Evolutionary conservation across 2,329 filamentous ascomycete species (phyloP), one percentile per base, ranked within the genome.

Genomic region (Colletotrichum noveboracense): DNA sequence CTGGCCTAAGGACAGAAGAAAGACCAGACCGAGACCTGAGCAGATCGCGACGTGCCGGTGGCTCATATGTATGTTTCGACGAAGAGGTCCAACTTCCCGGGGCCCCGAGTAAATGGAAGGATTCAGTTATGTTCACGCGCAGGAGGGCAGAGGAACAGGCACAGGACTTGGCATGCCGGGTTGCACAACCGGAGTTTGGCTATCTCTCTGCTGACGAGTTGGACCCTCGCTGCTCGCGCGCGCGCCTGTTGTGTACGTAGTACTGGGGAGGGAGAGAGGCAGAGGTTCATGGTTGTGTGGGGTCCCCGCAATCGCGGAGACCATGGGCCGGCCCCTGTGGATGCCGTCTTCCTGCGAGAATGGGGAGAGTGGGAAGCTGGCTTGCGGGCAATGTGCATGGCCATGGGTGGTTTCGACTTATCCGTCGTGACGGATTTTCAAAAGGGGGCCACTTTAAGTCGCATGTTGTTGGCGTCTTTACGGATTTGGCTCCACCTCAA

Each of bases 231-330:
- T 64, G 24, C 7, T n/a, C 24, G 18, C 28, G 26, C 58, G 58
- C 8, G 43, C 43, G 43, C 58, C 58, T n/a, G 28, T 36, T 36
- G 55, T 58, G 55, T 21, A 55, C 38, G 38, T 48, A 21, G 43
- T 21, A 48, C 43, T 48, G 14, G 43, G n/a, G 43, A 21, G 43
- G 43, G n/a, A 52, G 43, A 10, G n/a, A 52, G 43, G 16, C 21
- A 34, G 24, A 38, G 36, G 48, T 67, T 67, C 65, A 21, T 26
- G 64, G 28, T 24, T 16, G 64, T 67, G 71, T 43, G 71, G 71
- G 71, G 71, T 69, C 71, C 71, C 71, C 71, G 66, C 65, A 69
- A 69, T 69, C 71, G 71, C 71, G 71, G 71, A 73, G 70, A 56
- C 64, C 64, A 67, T 58, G 65, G 65, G 48, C 48, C 65, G n/a